Percentiles rank a stretch among this genome's conserved stretches.
Conservation (phyloP, 306 rosid species). For the Senna tora region DNA sequence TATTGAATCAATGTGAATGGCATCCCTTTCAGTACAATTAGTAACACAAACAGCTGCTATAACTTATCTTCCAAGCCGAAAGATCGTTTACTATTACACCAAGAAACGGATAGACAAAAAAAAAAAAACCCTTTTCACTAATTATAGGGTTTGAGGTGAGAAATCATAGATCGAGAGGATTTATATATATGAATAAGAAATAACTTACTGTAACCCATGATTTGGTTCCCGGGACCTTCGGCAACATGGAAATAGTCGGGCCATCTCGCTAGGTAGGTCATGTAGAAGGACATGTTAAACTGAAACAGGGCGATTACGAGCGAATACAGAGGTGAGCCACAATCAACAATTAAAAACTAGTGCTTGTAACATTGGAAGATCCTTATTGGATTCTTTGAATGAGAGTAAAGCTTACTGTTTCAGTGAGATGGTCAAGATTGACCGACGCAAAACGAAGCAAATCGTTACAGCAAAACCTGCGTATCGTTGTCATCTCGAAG, state of each 20-base stretch:
- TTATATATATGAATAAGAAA: neutral
- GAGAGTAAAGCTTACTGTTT: conserved; percentile 60
- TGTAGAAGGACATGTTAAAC: conserved; percentile 98
- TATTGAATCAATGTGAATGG: neutral
- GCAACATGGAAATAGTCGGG: conserved; percentile 97
- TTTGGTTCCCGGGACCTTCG: conserved; percentile 73
- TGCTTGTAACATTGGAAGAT: neutral
- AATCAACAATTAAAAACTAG: neutral
- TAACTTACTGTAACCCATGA: conserved; percentile 95
- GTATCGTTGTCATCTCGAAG: conserved; percentile 75
- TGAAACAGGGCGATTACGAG: conserved; percentile 34
- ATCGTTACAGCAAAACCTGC: conserved; percentile 95
- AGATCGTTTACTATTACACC: neutral
- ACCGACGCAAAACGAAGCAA: conserved; percentile 88
- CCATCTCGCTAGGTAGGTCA: conserved; percentile 98
- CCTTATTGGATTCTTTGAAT: neutral
- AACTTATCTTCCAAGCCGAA: neutral
- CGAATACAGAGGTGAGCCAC: neutral
- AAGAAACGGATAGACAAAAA: neutral
- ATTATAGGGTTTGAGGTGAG: neutral
- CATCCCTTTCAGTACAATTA: neutral
- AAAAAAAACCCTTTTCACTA: neutral
- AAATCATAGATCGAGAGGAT: neutral
- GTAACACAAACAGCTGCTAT: neutral
- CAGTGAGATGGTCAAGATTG: conserved; percentile 96